Base-by-base conservation (phyloP, 2,329 filamentous ascomycete species). In the Cercospora canescens region DNA sequence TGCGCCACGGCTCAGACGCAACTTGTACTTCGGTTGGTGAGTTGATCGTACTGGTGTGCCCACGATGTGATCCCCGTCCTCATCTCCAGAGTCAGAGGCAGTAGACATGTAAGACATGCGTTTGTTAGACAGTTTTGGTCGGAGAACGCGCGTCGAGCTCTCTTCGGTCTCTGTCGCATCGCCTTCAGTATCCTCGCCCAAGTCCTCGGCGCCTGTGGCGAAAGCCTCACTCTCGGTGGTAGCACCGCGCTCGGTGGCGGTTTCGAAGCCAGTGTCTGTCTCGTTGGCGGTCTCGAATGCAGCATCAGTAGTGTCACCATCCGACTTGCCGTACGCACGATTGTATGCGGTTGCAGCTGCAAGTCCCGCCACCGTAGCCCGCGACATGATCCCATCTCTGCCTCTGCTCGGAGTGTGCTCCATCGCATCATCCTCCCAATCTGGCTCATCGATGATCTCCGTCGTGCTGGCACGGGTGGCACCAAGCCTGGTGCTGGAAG, bases 81-180 rank as follows among this genome's bases (percentile, higher is more conserved):
- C 93, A 67, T 87, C 93, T 3, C 86, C 90, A 30, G 93, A 96
- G 1, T 91, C 94, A 1, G 94, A 97, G 4, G 93, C 93, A 9
- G 93, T 96, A 79, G 93, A 97, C 74, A 92, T 85, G 79, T 91
- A 92, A 0, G 93, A 94, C 66, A 85, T 82, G 21, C 89, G 86
- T 68, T 86, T 84, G 61, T 79, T 70, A 80, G 82, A 61, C 58
- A 70, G 60, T 18, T 63, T 54, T 5, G 59, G 65, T 24, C 68
- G 70, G 32, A 71, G 58, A 16, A 63, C 68, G 34, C 67, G 62
- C 37, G 59, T 65, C 9, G 65, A 41, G 28, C 62, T 81, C 61
- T 84, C 86, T 77, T 97, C 94, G 0, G 94, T 98, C 80, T 97
- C 94, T 0, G 93, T 96, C 56, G 91, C 83, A 71, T 93, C 91